Percentiles rank a stretch among this genome's conserved stretches.
These are phyloP conservation scores for Hibiscus mutabilis DNA, from an alignment of 345 rosid species.

Conservation along the genomic window DNA sequence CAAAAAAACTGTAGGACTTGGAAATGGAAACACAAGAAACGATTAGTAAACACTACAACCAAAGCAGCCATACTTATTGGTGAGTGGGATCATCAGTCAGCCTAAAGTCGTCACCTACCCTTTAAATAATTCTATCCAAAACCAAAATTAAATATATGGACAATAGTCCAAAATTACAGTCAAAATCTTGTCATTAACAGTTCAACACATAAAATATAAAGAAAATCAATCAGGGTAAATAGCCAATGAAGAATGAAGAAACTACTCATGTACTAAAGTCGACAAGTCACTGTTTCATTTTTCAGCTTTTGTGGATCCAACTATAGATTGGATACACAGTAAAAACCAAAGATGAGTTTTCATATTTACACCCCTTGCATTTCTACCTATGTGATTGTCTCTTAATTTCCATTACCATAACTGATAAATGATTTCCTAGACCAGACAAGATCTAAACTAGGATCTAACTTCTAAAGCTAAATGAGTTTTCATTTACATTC, in stretches of 20 bases:
- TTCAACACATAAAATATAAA: background rate
- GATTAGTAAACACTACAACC: too few relatives aligned
- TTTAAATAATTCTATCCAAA: too few relatives aligned
- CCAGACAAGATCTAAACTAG: background rate
- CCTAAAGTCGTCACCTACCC: too few relatives aligned
- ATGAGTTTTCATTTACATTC: slow-evolving; percentile 3
- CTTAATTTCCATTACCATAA: slow-evolving; percentile 6
- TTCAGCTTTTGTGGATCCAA: background rate
- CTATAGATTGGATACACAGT: slow-evolving; percentile 3
- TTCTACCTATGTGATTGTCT: background rate
- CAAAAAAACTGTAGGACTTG: too few relatives aligned
- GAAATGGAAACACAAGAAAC: too few relatives aligned
- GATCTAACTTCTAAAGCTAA: background rate
- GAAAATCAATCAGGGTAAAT: background rate
- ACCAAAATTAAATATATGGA: background rate
- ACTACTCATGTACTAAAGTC: background rate
- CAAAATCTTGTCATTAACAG: slow-evolving; percentile 1
- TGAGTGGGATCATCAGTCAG: background rate
- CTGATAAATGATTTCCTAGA: background rate
- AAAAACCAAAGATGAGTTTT: background rate
- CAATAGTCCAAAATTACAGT: slow-evolving; percentile 18
- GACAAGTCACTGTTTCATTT: background rate
- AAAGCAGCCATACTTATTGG: background rate
- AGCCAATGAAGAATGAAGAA: background rate
- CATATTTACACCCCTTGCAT: background rate